Evolutionary conservation across 768 basidiomycete species (phyloP), one percentile per base, ranked within the genome.

Genomic region (Leccinum sublutescens): DNA sequence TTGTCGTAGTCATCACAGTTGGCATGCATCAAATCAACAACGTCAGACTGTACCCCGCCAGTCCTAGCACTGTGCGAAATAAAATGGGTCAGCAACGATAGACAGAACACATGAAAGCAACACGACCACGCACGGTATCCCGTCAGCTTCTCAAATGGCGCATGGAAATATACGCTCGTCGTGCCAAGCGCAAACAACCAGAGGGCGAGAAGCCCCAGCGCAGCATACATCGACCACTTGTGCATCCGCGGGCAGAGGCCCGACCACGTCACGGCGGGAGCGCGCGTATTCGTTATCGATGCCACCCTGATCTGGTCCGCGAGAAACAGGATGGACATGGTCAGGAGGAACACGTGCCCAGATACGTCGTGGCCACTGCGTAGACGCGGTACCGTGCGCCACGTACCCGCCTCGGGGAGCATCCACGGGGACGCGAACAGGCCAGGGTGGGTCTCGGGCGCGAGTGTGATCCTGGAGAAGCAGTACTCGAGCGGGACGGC

Each of bases 161-260:
- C 80, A 69, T 98, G 96, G 78, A 96, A 98, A 72, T 93, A 98
- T 8, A 96, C 76, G 54, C 88, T 85, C 21, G 96, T 98, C 49
- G 91, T 91, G 59, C 82, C 83, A 9, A 80, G 75, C 63, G 92
- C 92, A 70, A 91, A 82, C 52, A 91, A 62, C 87, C 90, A 93
- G 4, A 89, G 72, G 1, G 56, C 76, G 31, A 93, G 68, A 40
- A 93, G 72, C 2, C 69, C 73, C 0, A 80, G 48, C 47, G 83
- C 82, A 7, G 75, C 72, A 5, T 55, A 65, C 14, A 87, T 71
- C 1, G 88, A 85, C 59, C 74, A 68, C 19, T 66, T 76, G 62
- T 88, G 87, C 48, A 74, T 61, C 9, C 64, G 52, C 5, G 80
- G 66, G 79, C 83, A 85, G 3, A 27, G 64, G 55, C 9, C 55